phyloP scores from a whole-genome alignment of 257 asterid species.

The Solanum etuberosum region DNA sequence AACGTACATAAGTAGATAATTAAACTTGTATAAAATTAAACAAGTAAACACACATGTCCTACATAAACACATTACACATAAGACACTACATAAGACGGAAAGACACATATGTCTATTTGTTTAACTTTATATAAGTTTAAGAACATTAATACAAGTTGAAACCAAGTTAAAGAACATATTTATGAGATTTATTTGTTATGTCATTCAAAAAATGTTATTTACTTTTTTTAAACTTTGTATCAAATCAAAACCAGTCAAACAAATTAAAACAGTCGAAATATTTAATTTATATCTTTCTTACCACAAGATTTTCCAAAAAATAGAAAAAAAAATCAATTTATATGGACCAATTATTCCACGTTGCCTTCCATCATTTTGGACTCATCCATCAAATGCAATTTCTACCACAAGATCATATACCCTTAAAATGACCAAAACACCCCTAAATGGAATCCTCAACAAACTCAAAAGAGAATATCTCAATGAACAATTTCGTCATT shows the following conservation, averaged over 20 bases:
- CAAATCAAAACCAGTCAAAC: neutral
- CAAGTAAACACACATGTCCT: neutral
- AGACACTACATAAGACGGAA: neutral
- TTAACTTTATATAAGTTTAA: too few species aligned
- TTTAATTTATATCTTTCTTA: neutral
- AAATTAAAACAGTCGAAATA: rapidly evolving
- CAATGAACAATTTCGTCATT: constrained; percentile 19
- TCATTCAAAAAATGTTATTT: neutral
- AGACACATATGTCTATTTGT: too few species aligned
- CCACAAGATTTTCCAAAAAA: neutral
- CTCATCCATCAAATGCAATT: neutral
- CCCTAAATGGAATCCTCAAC: neutral
- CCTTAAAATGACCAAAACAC: neutral
- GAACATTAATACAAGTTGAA: neutral
- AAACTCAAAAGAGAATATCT: constrained; percentile 5
- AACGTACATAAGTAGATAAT: too few species aligned
- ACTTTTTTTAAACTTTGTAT: neutral
- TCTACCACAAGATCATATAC: neutral
- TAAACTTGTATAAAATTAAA: too few species aligned
- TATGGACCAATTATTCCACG: neutral
- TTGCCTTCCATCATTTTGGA: neutral
- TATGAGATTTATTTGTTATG: too few species aligned
- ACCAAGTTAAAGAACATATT: too few species aligned
- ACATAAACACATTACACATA: too few species aligned
- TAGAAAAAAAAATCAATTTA: neutral